Percentiles rank a stretch among this genome's conserved stretches.
These are phyloP conservation scores for Podochytrium sp. DNA, from an alignment of 192 early-diverging fungal genomes.

Conservation along the genomic window DNA sequence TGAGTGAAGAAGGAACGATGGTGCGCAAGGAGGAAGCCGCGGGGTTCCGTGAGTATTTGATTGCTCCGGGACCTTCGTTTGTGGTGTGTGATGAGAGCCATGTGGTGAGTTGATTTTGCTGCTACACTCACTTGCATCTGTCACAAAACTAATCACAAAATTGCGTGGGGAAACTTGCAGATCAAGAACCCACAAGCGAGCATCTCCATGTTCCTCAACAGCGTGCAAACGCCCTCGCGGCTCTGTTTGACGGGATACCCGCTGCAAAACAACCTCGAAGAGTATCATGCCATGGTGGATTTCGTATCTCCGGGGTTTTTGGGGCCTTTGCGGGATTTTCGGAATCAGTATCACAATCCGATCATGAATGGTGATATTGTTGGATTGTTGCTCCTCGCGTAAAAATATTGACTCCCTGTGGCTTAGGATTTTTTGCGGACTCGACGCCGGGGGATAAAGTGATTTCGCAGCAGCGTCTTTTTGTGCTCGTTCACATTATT, in stretches of 20 bases:
- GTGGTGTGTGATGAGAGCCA: constrained; percentile 86
- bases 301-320: constrained; percentile 12
- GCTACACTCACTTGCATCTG: too few relatives aligned
- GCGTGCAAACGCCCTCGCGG: constrained; percentile 59
- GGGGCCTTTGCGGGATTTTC: constrained; percentile 5
- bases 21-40: neutral
- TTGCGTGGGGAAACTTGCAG: too few relatives aligned
- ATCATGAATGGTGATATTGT: constrained; percentile 17
- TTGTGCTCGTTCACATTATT: constrained; percentile 27
- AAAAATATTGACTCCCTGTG: neutral
- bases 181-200: constrained; percentile 42
- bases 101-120: constrained; percentile 32
- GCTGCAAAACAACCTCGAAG: constrained; percentile 80
- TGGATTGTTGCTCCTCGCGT: neutral
- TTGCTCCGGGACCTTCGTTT: constrained; percentile 71
- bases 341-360: constrained; percentile 24
- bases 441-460: constrained; percentile 13
- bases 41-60: constrained; percentile 34
- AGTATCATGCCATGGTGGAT: constrained; percentile 59
- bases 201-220: constrained; percentile 26
- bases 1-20: neutral
- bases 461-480: constrained; percentile 13
- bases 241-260: constrained; percentile 84
- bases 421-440: constrained; percentile 22
- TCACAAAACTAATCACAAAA: too few relatives aligned